Evolutionary conservation across 495 filamentous ascomycete species (phyloP), one percentile per base, ranked within the genome.

Genomic region (Hapsidospora chrysogenum): DNA sequence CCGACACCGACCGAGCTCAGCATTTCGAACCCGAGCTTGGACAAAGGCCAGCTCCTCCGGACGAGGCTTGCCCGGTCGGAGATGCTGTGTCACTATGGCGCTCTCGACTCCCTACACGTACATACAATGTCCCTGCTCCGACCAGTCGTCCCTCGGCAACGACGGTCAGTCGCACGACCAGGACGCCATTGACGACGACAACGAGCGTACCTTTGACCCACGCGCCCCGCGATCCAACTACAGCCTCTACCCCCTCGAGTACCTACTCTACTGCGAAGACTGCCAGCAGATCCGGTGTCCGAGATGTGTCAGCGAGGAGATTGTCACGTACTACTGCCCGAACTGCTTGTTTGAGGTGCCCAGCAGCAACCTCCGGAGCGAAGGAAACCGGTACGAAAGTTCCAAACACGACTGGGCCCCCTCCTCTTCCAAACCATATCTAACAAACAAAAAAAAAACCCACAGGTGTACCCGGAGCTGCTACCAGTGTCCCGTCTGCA

Each of bases 251-350:
- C 85, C 87, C 0, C 71, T 93, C n/a, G 85, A 96, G 46, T 80
- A 89, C 47, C 72, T 97, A 6, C 66, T 93, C 9, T 96, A 85
- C 56, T 97, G 89, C 57, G 85, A 92, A 48, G 92, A 95, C 51
- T 97, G 89, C 52, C 83, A 89, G 43, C 76, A 92, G 57, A 87
- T 97, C 36, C 78, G 86, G 42, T 97, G 89, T 48, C 82, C 85
- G 5, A 68, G 85, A 52, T 97, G 89, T 49, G 82, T 85, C 14
- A 64, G 76, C 16, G 89, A 97, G 48, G 89, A 97, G 56, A 80
- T 93, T 28, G 74, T 92, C 32, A 84, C 78, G 40, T 94, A 80
- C 67, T 97, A 79, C 48, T 97, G 89, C 50, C 89, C 89, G n/a
- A 85, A 68, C 51, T 97, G 89, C 54, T 54, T 96, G 37, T 95